Conservation (phyloP, 345 rosid species). For the Alliaria petiolata region DNA sequence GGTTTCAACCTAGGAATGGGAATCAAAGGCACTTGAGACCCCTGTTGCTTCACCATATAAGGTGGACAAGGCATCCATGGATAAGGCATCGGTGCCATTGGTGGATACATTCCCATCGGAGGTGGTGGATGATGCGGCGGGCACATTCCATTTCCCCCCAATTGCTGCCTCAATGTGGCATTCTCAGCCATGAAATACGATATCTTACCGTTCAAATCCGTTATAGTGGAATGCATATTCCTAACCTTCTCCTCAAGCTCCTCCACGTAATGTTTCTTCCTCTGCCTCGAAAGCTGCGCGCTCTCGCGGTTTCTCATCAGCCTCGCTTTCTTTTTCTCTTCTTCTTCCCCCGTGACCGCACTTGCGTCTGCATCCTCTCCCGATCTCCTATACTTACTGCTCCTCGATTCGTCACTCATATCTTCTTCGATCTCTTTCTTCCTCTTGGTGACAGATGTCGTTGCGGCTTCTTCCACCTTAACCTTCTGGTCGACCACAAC, state of each 20-base stretch:
- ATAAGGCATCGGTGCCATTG: conserved; percentile 58
- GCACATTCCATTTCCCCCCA: conserved; percentile 47
- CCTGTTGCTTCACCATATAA: conserved; percentile 76
- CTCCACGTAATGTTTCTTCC: conserved; percentile 97
- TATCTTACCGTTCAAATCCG: conserved; percentile 69
- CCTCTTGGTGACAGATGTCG: conserved; percentile 44
- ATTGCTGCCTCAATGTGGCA: conserved; percentile 68
- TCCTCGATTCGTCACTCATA: conserved; percentile 40
- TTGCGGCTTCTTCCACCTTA: conserved; percentile 41
- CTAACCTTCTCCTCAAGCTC: conserved; percentile 95
- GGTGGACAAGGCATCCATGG: conserved; percentile 93
- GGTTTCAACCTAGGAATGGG: conserved; percentile 94
- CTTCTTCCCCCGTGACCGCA: conserved; percentile 44
- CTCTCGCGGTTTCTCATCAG: conserved; percentile 92
- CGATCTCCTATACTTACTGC: conserved; percentile 44
- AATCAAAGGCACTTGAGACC: conserved; percentile 85
- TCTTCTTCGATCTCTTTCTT: conserved; percentile 52
- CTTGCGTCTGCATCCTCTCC: conserved; percentile 28
- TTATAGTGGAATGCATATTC: conserved; percentile 72
- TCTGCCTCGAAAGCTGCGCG: conserved; percentile 96
- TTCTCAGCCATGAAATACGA: conserved; percentile 88
- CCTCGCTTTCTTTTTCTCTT: conserved; percentile 70
- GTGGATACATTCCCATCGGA: conserved; percentile 72
- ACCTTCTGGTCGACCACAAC: conserved; percentile 44
- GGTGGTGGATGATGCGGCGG: conserved; percentile 52